Conservation (phyloP, 2,329 filamentous ascomycete species). For the Pseudovirgaria hyperparasitica region DNA sequence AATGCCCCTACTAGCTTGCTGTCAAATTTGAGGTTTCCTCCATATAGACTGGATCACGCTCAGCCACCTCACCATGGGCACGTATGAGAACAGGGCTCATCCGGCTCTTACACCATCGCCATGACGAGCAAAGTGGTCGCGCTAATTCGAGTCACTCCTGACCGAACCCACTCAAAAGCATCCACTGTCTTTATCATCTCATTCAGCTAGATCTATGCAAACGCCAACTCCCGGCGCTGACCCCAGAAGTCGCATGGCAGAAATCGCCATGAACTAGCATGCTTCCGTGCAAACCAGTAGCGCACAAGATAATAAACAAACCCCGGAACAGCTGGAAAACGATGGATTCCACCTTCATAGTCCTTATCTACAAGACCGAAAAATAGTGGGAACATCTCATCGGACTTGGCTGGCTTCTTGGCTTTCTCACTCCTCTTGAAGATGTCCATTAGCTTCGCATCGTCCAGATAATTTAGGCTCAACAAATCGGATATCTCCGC, state of each 20-base stretch:
- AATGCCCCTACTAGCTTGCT: too few relatives aligned
- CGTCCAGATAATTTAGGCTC: too few relatives aligned
- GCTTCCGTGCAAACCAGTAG: slow-evolving; percentile 14
- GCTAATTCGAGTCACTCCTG: neutral
- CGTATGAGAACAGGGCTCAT: too few relatives aligned
- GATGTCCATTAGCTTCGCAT: too few relatives aligned
- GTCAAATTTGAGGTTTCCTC: too few relatives aligned
- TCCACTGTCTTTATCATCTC: neutral
- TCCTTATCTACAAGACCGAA: slow-evolving; percentile 22
- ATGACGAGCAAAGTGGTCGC: too few relatives aligned
- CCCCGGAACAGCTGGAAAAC: slow-evolving; percentile 22
- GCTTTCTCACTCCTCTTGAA: too few relatives aligned
- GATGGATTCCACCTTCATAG: slow-evolving; percentile 19
- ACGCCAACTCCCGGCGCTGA: slow-evolving; percentile 13
- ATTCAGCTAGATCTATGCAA: slow-evolving; percentile 4
- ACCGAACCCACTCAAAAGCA: neutral
- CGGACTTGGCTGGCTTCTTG: too few relatives aligned
- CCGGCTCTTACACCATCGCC: too few relatives aligned
- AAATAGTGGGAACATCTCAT: slow-evolving; percentile 18
- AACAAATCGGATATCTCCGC: too few relatives aligned
- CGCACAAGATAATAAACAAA: slow-evolving; percentile 23
- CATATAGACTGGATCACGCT: too few relatives aligned
- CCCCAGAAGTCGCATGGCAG: slow-evolving; percentile 22
- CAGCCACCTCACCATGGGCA: too few relatives aligned
- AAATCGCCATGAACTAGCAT: slow-evolving; percentile 23